Evolutionary conservation across 2,329 filamentous ascomycete genomes (phyloP).

Genomic region (Fusarium sp.): DNA sequence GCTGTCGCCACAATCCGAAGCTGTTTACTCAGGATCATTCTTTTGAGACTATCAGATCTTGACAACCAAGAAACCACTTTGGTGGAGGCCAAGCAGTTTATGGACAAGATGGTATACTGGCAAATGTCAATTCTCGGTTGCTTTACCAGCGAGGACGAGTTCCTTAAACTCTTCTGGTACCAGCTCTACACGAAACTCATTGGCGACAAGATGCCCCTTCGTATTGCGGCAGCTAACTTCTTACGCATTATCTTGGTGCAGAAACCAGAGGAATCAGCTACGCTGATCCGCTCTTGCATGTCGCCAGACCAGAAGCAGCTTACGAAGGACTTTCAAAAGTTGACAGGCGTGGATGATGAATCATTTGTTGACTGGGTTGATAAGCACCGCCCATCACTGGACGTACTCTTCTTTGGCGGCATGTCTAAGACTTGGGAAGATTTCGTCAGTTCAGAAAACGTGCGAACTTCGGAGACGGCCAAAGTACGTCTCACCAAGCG

Average conservation of each 20-base stretch:
- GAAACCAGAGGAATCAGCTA: slow-evolving; percentile 83
- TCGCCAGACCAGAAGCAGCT: slow-evolving; percentile 76
- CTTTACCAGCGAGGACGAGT: slow-evolving; percentile 80
- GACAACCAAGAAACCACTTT: slow-evolving; percentile 71
- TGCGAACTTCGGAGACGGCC: slow-evolving; percentile 78
- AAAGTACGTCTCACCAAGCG: slow-evolving; percentile 76
- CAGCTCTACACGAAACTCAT: slow-evolving; percentile 90
- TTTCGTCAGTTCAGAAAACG: slow-evolving; percentile 85
- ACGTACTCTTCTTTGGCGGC: slow-evolving; percentile 82
- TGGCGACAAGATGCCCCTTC: slow-evolving; percentile 72
- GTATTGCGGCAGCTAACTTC: slow-evolving; percentile 80
- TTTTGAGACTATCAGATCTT: slow-evolving; percentile 85
- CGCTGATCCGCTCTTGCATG: slow-evolving; percentile 77
- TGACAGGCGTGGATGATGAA: slow-evolving; percentile 89
- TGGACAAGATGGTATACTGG: slow-evolving; percentile 93
- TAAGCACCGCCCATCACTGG: slow-evolving; percentile 78
- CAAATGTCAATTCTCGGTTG: slow-evolving; percentile 87
- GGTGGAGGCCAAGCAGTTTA: slow-evolving; percentile 72
- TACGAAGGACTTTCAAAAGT: slow-evolving; percentile 79
- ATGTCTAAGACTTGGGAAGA: slow-evolving; percentile 88
- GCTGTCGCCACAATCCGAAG: slow-evolving; percentile 79
- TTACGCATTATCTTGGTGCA: slow-evolving; percentile 95
- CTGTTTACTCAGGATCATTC: slow-evolving; percentile 79
- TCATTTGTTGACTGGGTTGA: slow-evolving; percentile 91
- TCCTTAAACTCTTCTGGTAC: slow-evolving; percentile 88